These are phyloP conservation scores for Myriosclerotinia curreyana DNA, from an alignment of 2,329 filamentous ascomycete species.

Conservation along the genomic window DNA sequence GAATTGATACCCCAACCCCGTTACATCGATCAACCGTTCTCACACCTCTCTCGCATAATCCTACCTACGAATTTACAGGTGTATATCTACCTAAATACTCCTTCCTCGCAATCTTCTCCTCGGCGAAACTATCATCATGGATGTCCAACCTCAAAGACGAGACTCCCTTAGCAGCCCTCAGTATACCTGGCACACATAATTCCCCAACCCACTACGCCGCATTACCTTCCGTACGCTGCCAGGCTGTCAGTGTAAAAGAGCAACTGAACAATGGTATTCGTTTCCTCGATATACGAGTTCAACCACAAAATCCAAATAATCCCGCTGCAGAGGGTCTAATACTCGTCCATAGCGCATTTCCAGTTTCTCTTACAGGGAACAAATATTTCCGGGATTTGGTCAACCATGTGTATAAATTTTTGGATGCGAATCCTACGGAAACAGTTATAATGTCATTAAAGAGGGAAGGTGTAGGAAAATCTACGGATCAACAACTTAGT, in stretches of 20 bases:
- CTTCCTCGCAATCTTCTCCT: slow-evolving; percentile 65
- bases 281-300: slow-evolving; percentile 89
- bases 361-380: slow-evolving; percentile 75
- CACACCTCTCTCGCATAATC: slow-evolving; percentile 52
- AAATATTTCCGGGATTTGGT: slow-evolving; percentile 77
- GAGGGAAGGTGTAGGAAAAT: slow-evolving; percentile 79
- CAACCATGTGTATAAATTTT: slow-evolving; percentile 68
- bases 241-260: slow-evolving; percentile 70
- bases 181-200: slow-evolving; percentile 95
- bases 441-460: slow-evolving; percentile 85
- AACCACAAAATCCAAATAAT: slow-evolving; percentile 57
- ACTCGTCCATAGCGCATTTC: slow-evolving; percentile 88
- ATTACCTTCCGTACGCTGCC: slow-evolving; percentile 88
- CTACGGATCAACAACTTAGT: slow-evolving; percentile 75
- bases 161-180: slow-evolving; percentile 73
- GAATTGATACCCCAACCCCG: slow-evolving; percentile 67
- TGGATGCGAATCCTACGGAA: slow-evolving; percentile 75
- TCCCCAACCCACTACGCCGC: slow-evolving; percentile 81
- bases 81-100: slow-evolving; percentile 59
- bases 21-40: slow-evolving; percentile 59
- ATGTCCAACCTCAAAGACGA: slow-evolving; percentile 73
- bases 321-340: slow-evolving; percentile 62
- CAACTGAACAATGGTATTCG: slow-evolving; percentile 89
- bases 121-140: slow-evolving; percentile 68
- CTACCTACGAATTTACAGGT: slow-evolving; percentile 57